Conservation (phyloP, 164 flowering plant genomes). For the Magnolia changhungtana region DNA sequence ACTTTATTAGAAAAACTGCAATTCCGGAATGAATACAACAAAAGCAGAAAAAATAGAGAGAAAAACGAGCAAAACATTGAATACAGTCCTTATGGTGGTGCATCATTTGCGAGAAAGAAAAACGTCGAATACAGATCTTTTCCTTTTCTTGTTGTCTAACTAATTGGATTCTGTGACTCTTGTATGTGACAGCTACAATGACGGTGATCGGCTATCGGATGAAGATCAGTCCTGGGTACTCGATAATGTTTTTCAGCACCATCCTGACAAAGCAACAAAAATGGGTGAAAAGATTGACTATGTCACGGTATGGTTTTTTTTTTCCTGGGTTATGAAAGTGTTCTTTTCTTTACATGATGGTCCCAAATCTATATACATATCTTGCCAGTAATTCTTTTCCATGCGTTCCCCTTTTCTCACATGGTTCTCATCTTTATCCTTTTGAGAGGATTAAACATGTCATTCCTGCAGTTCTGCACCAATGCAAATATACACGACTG, state of each 20-base stretch:
- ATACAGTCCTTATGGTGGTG: no score
- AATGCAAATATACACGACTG: no score
- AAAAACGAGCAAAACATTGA: no score
- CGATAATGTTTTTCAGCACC: conserved; percentile 64
- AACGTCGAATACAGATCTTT: no score
- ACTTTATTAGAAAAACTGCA: no score
- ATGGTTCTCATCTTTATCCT: no score
- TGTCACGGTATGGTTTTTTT: conserved; percentile 55
- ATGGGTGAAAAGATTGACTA: conserved; percentile 68
- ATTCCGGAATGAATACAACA: no score
- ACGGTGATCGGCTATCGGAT: conserved; percentile 68
- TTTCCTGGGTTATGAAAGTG: neutral
- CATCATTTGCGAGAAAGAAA: no score
- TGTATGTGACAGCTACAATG: conserved; percentile 49
- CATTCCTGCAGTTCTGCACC: no score
- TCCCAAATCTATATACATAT: neutral
- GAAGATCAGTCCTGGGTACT: conserved; percentile 69
- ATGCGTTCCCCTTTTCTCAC: neutral
- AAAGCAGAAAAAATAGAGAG: no score
- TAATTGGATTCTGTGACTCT: neutral
- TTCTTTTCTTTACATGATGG: no score
- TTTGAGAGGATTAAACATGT: no score
- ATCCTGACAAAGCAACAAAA: conserved; percentile 79
- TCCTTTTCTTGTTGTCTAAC: neutral
- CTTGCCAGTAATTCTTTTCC: neutral